Evolutionary conservation across 1,139 yeast genomes (phyloP).

Genomic region (Zygoascus meyerae): DNA sequence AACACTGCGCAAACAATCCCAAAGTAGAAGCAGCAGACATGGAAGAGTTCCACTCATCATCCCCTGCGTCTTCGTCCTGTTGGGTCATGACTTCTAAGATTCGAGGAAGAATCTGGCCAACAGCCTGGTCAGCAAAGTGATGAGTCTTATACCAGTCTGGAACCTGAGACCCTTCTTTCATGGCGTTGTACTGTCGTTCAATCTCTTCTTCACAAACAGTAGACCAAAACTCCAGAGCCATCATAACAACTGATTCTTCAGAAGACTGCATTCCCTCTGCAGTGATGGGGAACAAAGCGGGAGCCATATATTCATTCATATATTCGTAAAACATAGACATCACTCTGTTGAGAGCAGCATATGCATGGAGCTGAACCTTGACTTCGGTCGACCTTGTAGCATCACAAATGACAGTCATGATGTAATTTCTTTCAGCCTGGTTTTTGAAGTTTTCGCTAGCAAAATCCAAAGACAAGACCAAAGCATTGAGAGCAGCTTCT

Average conservation of each 20-base stretch:
- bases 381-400: slow-evolving; percentile 85
- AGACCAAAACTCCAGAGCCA: slow-evolving; percentile 99
- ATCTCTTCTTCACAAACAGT: slow-evolving; percentile 96
- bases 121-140: slow-evolving; percentile 80
- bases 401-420: slow-evolving; percentile 98
- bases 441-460: slow-evolving; percentile 81
- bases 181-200: slow-evolving; percentile 47
- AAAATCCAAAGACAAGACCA: slow-evolving; percentile 86
- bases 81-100: slow-evolving; percentile 70
- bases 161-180: slow-evolving; percentile 52
- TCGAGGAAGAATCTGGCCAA: slow-evolving; percentile 82
- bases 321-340: slow-evolving; percentile 83
- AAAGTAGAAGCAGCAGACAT: slow-evolving; percentile 99
- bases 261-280: slow-evolving; percentile 85
- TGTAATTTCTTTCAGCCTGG: slow-evolving; percentile 92
- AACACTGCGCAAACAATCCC: slow-evolving; percentile 86
- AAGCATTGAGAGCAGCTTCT: slow-evolving; percentile 84
- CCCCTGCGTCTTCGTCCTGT: slow-evolving; percentile 78
- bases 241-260: slow-evolving; percentile 87
- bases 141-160: slow-evolving; percentile 23
- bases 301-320: slow-evolving; percentile 96
- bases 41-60: slow-evolving; percentile 95
- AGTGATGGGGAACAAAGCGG: slow-evolving; percentile 86
- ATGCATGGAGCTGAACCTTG: slow-evolving; percentile 88
- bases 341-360: slow-evolving; percentile 89